phyloP scores from a whole-genome alignment of 352 stramenopile genomes.

The Phytophthora europaea region DNA sequence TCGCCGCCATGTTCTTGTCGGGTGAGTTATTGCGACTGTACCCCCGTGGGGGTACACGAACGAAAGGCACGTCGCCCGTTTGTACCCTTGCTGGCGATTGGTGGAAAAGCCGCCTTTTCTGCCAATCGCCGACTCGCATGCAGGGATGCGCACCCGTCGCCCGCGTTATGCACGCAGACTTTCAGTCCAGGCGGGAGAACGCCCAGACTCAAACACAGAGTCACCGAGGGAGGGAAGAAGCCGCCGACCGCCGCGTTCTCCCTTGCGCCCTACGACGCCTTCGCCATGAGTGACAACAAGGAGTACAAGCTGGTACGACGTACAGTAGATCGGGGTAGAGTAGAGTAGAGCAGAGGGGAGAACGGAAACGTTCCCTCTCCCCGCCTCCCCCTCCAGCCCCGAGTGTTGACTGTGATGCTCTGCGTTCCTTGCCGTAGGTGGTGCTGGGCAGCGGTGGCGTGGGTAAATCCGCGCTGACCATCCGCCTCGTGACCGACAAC shows the following conservation, averaged over 20 bases:
- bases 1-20: conserved; percentile 23
- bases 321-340: neutral
- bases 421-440: conserved; percentile 49
- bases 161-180: conserved; percentile 33
- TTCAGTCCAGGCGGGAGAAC: conserved; percentile 46
- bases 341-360: neutral
- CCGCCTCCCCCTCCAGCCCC: neutral
- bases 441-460: conserved; percentile 92
- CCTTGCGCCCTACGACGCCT: conserved; percentile 11
- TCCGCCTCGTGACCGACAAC: conserved; percentile 93
- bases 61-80: conserved; percentile 21
- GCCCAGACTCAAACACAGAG: conserved; percentile 24
- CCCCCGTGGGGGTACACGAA: conserved; percentile 7
- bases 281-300: conserved; percentile 73
- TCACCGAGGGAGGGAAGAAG: conserved; percentile 36
- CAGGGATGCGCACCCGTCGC: conserved; percentile 16
- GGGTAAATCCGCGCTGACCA: conserved; percentile 93
- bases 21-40: neutral
- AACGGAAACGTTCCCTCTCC: neutral
- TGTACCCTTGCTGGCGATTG: conserved; percentile 34
- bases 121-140: conserved; percentile 23
- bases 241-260: conserved; percentile 23
- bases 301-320: conserved; percentile 84
- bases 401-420: conserved; percentile 7
- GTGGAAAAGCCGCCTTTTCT: conserved; percentile 38